phyloP scores from a whole-genome alignment of 352 stramenopile species.

The Phytophthora melonis region DNA sequence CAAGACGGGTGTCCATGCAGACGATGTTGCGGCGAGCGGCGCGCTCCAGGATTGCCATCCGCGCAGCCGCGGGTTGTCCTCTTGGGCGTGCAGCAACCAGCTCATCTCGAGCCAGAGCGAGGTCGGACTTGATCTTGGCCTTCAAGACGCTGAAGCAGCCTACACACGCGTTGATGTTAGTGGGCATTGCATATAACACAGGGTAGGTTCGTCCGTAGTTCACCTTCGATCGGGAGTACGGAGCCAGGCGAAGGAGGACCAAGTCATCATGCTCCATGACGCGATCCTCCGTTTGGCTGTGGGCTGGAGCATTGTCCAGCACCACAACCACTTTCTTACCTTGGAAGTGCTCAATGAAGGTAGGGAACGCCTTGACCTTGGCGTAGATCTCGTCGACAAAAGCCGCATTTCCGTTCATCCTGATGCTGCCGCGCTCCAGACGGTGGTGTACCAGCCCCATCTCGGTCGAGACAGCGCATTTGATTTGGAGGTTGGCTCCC shows the following conservation, averaged over 20 bases:
- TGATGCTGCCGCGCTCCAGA: slow-evolving; percentile 3
- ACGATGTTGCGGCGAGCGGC: background rate
- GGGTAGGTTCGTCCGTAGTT: no score
- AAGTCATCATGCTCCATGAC: background rate
- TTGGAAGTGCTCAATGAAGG: background rate
- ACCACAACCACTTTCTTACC: background rate
- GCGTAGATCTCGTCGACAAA: background rate
- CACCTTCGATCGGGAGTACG: background rate
- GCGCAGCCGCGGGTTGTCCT: background rate
- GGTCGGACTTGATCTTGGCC: background rate
- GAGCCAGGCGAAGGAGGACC: background rate
- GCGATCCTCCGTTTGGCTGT: background rate
- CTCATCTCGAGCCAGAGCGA: background rate
- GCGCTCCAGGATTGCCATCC: background rate
- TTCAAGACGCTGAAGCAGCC: background rate
- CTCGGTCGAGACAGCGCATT: slow-evolving; percentile 5
- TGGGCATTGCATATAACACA: no score
- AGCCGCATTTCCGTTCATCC: background rate
- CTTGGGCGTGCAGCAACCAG: background rate
- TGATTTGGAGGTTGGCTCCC: slow-evolving; percentile 10
- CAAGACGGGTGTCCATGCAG: background rate
- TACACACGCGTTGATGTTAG: background rate
- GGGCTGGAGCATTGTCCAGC: background rate
- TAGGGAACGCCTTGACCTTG: background rate
- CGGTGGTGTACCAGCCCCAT: slow-evolving; percentile 8